Base-by-base conservation (phyloP, 129 eudicot species). In the Artemisia tridentata region DNA sequence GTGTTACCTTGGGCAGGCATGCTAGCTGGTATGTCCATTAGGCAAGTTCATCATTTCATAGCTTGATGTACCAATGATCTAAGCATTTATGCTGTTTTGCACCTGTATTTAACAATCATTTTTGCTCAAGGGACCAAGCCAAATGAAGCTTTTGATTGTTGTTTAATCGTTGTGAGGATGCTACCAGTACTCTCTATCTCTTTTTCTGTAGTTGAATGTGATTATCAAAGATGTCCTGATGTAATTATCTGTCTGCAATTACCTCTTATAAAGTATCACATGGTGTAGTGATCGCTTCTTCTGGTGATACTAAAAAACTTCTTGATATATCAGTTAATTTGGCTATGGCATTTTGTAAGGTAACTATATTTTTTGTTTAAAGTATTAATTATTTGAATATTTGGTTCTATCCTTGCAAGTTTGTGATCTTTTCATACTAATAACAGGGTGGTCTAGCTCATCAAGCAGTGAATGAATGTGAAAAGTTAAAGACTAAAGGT, bases 281-380 rank as follows among this genome's bases (percentile, higher is more conserved):
- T 58, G 79, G 65, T 21, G 23, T 1, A 21, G 34, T 83, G 75
- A 84, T 45, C 64, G 78, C 72, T 69, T 83, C 73, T 77, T 67
- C 82, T 43, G 78, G 75, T 46, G 74, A 76, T 72, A 53, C 73
- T 68, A 53, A 84, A 52, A 83, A 82, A 52, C 80, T 82, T 63
- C 72, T 68, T 75, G 95, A 93, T 79, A 80, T 93, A 78, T 81
- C 95, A 57, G 63, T 87, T 53, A 89, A 93, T 82, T 72, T 93
- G 79, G 90, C 98, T 18, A 89, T 96, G 71, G 74, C 91, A 13
- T 95, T 89, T 72, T 87, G 88, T 80, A 85, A 69, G 98, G 98
- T 92, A 83, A n/a, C 27, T 72, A n/a, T 11, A 13, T 18, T 38
- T 67, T 55, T 8, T 45, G 20, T 29, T 3, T 29, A 29, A 29